Base-by-base conservation (phyloP, 148 eudicot genomes). In the Fagopyrum esculentum region DNA sequence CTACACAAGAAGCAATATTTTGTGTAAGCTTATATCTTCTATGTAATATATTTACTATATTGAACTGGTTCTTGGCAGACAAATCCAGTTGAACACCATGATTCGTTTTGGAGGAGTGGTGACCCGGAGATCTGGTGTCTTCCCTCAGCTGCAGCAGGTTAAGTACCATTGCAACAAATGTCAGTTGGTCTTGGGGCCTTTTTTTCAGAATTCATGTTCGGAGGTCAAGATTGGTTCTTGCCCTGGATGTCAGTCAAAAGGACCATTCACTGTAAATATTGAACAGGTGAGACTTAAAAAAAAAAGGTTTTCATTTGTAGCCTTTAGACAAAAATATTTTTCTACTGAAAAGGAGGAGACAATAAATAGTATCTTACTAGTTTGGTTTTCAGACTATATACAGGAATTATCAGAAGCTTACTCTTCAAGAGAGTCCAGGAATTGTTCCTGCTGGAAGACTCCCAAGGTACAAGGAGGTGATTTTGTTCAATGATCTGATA, bases 161-260 rank as follows among this genome's bases (percentile, higher is more conserved):
- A 94, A 94, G 79, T 94, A 91, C 84, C 97, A 94, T 72, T 94
- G 97, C 80, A 90, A 86, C 85, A 94, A 94, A 83, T 94, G 98
- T 79, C 96, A 97, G 73, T 79, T 88, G 77, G 81, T 89, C 47
- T 80, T 94, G 50, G 98, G 98, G 57, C 98, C 98, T 19, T 94
- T 94, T 83, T 86, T 87, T 80, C 98, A 94, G 81, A 91, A 90
- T 78, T 90, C 98, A 8, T 92, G 90, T 84, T 86, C 96, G 10
- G 98, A 94, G 79, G 96, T 94, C 69, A 94, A 89, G 84, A 96
- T 94, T 83, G 98, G 98, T 78, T 94, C 97, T 71, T 94, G 98
- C 87, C 98, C 98, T 22, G 96, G 90, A 82, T 94, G 98, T 78
- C 98, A 94, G 74, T 91, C 98, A 64, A 94, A 90, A 79, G 98